These are phyloP conservation scores for Microdochium paspali DNA, from an alignment of 2,329 filamentous ascomycete species.

Conservation along the genomic window DNA sequence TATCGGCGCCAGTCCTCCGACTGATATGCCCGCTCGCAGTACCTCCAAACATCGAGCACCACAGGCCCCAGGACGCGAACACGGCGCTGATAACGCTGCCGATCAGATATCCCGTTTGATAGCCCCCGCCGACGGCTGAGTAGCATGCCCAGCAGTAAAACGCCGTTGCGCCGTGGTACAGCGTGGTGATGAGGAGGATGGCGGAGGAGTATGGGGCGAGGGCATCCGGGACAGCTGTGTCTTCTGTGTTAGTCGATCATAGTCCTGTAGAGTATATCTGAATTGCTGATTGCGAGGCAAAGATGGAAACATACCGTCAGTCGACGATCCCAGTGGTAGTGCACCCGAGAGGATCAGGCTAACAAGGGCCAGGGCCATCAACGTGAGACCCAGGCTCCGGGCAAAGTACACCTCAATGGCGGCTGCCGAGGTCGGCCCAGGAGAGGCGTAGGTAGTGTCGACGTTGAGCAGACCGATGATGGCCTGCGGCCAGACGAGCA, in stretches of 20 bases:
- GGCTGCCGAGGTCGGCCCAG: conserved; percentile 13
- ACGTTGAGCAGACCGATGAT: conserved; percentile 30
- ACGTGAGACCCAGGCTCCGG: conserved; percentile 57
- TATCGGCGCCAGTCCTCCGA: conserved; percentile 28
- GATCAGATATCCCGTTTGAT: conserved; percentile 48
- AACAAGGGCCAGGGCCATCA: conserved; percentile 54
- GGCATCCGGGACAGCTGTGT: conserved; percentile 23
- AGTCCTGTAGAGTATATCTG: no score
- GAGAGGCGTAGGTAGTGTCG: conserved; percentile 1
- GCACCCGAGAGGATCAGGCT: conserved; percentile 62
- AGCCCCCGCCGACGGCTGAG: conserved; percentile 23
- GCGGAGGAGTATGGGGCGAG: conserved; percentile 55
- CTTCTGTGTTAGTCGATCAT: not conserved
- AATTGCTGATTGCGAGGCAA: no score
- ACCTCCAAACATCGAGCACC: conserved; percentile 40
- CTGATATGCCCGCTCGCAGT: conserved; percentile 21
- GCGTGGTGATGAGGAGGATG: conserved; percentile 53
- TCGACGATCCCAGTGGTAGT: conserved; percentile 51
- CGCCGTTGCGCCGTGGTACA: conserved; percentile 54
- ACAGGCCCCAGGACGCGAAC: conserved; percentile 54
- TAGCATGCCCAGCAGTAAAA: conserved; percentile 63
- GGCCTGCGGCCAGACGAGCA: conserved; percentile 35
- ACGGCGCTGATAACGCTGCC: conserved; percentile 47
- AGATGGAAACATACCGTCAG: conserved; percentile 22
- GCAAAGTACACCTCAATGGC: conserved; percentile 66